phyloP scores from a whole-genome alignment of 1,139 yeast species.

The Yamadazyma atmosphaerica region DNA sequence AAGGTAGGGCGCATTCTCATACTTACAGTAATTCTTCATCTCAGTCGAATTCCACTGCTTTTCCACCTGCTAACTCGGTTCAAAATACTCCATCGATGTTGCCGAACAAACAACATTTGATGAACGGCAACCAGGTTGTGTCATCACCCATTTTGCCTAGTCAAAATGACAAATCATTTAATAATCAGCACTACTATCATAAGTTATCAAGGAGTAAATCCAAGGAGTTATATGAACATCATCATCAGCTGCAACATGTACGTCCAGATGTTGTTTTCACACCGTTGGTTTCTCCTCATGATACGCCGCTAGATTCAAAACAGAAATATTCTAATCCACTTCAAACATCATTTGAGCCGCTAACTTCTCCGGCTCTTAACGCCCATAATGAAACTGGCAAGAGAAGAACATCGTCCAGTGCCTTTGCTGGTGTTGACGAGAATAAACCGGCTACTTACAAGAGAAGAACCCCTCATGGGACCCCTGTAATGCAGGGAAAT shows the following conservation, averaged over 20 bases:
- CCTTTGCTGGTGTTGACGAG: conserved; percentile 34
- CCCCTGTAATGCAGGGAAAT: conserved; percentile 39
- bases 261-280: conserved; percentile 60
- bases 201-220: conserved; percentile 18
- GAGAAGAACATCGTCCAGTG: conserved; percentile 37
- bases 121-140: conserved; percentile 17
- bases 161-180: conserved; percentile 44
- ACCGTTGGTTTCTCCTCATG: conserved; percentile 75
- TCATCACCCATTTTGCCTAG: conserved; percentile 45
- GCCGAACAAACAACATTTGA: conserved; percentile 11
- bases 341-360: conserved; percentile 41
- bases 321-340: conserved; percentile 24
- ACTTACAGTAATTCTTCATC: conserved; percentile 1
- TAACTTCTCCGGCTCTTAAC: conserved; percentile 69
- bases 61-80: conserved; percentile 26
- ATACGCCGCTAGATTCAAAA: conserved; percentile 57
- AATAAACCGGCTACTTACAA: conserved; percentile 22
- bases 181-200: conserved; percentile 45
- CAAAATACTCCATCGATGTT: conserved; percentile 14
- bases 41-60: conserved; percentile 29
- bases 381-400: conserved; percentile 37
- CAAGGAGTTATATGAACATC: conserved; percentile 19
- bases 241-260: conserved; percentile 29
- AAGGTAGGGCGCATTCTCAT: neutral
- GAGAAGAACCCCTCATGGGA: conserved; percentile 50